These are phyloP conservation scores for Priceomyces fermenticarens DNA, from an alignment of 805 yeast species.

Conservation along the genomic window DNA sequence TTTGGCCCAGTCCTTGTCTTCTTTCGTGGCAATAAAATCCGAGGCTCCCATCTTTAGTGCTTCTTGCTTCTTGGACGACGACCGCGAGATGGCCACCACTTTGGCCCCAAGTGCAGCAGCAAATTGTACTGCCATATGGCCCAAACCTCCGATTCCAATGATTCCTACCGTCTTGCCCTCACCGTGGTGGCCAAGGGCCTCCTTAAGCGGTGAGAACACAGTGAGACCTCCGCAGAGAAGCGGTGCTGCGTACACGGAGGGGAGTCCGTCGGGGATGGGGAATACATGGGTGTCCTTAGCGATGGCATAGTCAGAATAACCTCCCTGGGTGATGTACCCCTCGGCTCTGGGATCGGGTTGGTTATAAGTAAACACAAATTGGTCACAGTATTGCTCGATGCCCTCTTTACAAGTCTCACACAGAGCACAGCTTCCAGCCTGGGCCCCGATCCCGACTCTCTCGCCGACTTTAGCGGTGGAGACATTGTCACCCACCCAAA, in stretches of 20 bases:
- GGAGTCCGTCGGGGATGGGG: conserved; percentile 47
- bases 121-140: conserved; percentile 57
- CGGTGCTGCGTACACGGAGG: conserved; percentile 45
- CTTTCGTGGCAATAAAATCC: conserved; percentile 46
- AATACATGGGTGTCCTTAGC: conserved; percentile 44
- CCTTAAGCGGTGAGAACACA: conserved; percentile 49
- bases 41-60: conserved; percentile 32
- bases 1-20: conserved; percentile 33
- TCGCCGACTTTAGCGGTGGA: conserved; percentile 39
- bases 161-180: conserved; percentile 50
- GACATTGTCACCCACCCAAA: conserved; percentile 30
- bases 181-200: no score
- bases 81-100: conserved; percentile 28
- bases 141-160: conserved; percentile 67
- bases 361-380: conserved; percentile 33
- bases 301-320: conserved; percentile 47
- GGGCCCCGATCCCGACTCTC: conserved; percentile 39
- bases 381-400: conserved; percentile 27
- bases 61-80: conserved; percentile 24
- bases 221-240: conserved; percentile 58
- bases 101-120: conserved; percentile 60
- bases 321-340: conserved; percentile 38
- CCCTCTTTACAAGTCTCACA: conserved; percentile 6
- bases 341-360: no score
- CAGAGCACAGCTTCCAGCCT: conserved; percentile 6